Evolutionary conservation across 495 filamentous ascomycete genomes (phyloP).

Genomic region (Glarea lozoyensis): DNA sequence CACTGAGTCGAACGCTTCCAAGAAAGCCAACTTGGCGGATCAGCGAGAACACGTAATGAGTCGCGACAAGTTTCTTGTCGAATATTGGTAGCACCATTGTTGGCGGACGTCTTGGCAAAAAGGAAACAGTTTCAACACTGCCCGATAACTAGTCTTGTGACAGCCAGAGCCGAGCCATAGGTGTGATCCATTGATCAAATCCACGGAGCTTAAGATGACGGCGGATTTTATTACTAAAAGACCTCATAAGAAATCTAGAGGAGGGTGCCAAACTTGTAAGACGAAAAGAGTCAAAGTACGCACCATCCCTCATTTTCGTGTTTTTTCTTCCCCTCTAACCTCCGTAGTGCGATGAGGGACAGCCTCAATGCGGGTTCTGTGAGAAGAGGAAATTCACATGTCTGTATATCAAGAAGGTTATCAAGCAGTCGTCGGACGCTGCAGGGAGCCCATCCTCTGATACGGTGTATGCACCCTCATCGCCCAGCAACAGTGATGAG

Average conservation of each 20-base stretch:
- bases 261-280: slow-evolving; percentile 37
- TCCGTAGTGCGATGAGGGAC: slow-evolving; percentile 40
- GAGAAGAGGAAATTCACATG: slow-evolving; percentile 33
- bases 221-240: slow-evolving; percentile 28
- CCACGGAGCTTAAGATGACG: too few species aligned
- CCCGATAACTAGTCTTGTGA: too few species aligned
- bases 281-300: slow-evolving; percentile 35
- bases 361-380: slow-evolving; percentile 37
- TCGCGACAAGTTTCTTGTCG: too few species aligned
- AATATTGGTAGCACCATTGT: too few species aligned
- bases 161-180: too few species aligned
- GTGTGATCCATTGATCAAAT: too few species aligned
- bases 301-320: slow-evolving; percentile 8
- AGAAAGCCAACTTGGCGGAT: too few species aligned
- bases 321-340: not conserved
- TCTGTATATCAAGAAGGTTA: not conserved
- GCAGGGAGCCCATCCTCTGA: not conserved
- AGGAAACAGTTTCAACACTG: too few species aligned
- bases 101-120: too few species aligned
- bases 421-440: not conserved
- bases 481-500: slow-evolving; percentile 1
- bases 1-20: too few species aligned
- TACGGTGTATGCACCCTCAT: not conserved
- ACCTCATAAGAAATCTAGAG: slow-evolving; percentile 41
- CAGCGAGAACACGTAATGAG: too few species aligned